A percentile compares a stretch with the other conserved stretches of the same genome.
phyloP scores from a whole-genome alignment of 129 eudicot genomes.

The carrot (Daucus carota) region DNA sequence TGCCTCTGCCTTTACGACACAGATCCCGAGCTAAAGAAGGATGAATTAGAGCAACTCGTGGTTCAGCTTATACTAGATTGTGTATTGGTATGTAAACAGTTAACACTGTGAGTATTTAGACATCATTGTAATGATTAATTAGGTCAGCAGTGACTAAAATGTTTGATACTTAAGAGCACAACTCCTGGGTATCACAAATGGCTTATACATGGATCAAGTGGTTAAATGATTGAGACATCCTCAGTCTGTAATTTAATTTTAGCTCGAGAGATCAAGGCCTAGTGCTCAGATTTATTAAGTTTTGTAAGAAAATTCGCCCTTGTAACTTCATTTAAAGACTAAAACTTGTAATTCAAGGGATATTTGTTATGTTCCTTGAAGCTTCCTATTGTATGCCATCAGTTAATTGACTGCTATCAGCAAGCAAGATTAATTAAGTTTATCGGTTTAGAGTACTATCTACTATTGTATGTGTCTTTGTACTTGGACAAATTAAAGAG shows the following conservation, averaged over 20 bases:
- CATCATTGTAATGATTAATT: not conserved
- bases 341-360: not conserved
- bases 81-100: slow-evolving; percentile 51
- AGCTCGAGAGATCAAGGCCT: not conserved
- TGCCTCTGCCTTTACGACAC: slow-evolving; percentile 15
- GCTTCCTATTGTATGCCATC: not conserved
- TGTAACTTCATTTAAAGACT: not conserved
- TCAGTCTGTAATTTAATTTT: not conserved
- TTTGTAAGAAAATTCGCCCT: not conserved
- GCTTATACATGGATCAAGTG: not conserved
- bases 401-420: not conserved
- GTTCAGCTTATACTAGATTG: slow-evolving; percentile 68
- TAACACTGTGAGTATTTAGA: not conserved
- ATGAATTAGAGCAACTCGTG: slow-evolving; percentile 77
- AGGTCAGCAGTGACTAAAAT: not conserved
- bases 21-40: slow-evolving; percentile 77
- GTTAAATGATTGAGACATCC: not conserved
- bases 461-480: not conserved
- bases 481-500: not conserved
- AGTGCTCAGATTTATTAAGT: not conserved
- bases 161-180: not conserved
- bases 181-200: not conserved
- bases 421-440: not conserved
- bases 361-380: not conserved
- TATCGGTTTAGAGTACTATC: not conserved